Evolutionary conservation across 192 early-diverging fungal genomes (phyloP).

Genomic region (Backusella liffmaniae): DNA sequence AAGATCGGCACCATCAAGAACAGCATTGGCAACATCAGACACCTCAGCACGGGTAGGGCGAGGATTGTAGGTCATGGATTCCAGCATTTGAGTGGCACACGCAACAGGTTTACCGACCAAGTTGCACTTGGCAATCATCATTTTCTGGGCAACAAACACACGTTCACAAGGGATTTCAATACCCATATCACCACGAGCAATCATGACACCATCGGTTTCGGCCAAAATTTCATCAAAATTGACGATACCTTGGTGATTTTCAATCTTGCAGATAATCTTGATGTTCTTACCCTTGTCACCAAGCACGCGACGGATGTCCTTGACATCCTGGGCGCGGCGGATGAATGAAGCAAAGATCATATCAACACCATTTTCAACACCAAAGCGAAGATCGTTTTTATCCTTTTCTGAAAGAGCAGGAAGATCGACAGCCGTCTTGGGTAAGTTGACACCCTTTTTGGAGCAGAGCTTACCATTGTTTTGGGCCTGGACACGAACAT

Average conservation of each 20-base stretch:
- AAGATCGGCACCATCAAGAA: constrained; percentile 91
- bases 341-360: constrained; percentile 95
- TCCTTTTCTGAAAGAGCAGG: constrained; percentile 92
- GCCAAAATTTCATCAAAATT: constrained; percentile 95
- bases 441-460: constrained; percentile 93
- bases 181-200: constrained; percentile 92
- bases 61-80: constrained; percentile 91
- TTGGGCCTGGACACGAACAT: constrained; percentile 61
- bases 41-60: constrained; percentile 96
- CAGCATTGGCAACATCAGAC: constrained; percentile 93
- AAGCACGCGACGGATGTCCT: constrained; percentile 82
- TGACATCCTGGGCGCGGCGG: constrained; percentile 84
- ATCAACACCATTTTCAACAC: constrained; percentile 86
- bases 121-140: constrained; percentile 97
- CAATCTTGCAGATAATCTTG: constrained; percentile 96
- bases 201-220: constrained; percentile 94
- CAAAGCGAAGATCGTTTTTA: constrained; percentile 82
- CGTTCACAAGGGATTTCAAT: constrained; percentile 92
- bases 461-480: constrained; percentile 81
- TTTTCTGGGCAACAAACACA: constrained; percentile 89
- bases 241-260: constrained; percentile 87
- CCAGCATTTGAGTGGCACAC: constrained; percentile 95
- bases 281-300: constrained; percentile 74
- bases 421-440: constrained; percentile 80
- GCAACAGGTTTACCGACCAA: constrained; percentile 91